phyloP scores from a whole-genome alignment of 768 basidiomycete species.

The Polyporus arcularius region DNA sequence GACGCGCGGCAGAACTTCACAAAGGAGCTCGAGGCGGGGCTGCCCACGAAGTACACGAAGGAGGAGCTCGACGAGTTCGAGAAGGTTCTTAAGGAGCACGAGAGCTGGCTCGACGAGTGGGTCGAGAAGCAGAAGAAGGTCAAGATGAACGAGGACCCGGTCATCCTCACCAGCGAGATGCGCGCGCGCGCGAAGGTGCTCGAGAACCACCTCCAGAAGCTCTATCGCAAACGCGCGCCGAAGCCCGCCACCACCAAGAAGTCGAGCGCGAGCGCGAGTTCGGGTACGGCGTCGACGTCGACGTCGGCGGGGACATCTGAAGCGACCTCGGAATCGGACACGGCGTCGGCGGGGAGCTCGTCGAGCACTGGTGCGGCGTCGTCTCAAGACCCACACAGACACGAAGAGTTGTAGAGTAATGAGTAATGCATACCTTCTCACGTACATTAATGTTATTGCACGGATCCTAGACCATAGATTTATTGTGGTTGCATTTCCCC shows the following conservation, averaged over 20 bases:
- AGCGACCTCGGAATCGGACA: slow-evolving; percentile 17
- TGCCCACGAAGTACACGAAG: slow-evolving; percentile 78
- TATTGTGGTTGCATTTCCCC: no score
- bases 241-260: slow-evolving; percentile 54
- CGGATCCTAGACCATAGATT: neutral
- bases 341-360: slow-evolving; percentile 23
- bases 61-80: slow-evolving; percentile 86
- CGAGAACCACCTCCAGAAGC: slow-evolving; percentile 70
- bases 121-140: slow-evolving; percentile 82
- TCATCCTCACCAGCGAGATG: slow-evolving; percentile 85
- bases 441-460: slow-evolving; percentile 19
- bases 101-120: slow-evolving; percentile 79
- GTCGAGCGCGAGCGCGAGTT: slow-evolving; percentile 22
- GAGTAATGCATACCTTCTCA: slow-evolving; percentile 8
- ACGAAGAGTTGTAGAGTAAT: slow-evolving; percentile 27
- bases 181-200: slow-evolving; percentile 78
- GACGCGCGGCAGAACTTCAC: slow-evolving; percentile 80
- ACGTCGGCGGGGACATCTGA: slow-evolving; percentile 20
- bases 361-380: slow-evolving; percentile 6
- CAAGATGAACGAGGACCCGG: slow-evolving; percentile 77
- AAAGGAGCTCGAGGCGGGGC: slow-evolving; percentile 54
- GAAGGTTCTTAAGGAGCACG: slow-evolving; percentile 74
- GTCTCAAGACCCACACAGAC: slow-evolving; percentile 8
- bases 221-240: slow-evolving; percentile 69
- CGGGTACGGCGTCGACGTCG: slow-evolving; percentile 25